Conservation (phyloP, 2,329 filamentous ascomycete genomes). For the Clarireedia hainanense region DNA sequence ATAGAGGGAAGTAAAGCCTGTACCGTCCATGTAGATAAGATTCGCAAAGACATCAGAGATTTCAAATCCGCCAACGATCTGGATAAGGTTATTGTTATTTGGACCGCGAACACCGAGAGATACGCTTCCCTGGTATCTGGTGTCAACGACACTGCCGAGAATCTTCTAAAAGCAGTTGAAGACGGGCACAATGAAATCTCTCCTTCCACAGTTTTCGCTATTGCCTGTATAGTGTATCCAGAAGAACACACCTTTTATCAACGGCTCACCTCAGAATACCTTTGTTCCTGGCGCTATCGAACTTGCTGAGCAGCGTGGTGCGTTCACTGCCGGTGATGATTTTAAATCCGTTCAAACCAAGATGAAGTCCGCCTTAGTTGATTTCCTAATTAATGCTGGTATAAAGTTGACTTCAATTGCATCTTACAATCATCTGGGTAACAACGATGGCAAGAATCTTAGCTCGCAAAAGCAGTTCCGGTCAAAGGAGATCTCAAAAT, state of each 20-base stretch:
- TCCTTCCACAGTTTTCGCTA: constrained; percentile 91
- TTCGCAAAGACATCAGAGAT: constrained; percentile 86
- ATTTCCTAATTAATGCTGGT: constrained; percentile 96
- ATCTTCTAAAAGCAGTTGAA: constrained; percentile 82
- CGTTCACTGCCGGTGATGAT: constrained; percentile 95
- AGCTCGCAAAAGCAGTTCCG: constrained; percentile 98
- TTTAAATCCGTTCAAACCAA: constrained; percentile 99
- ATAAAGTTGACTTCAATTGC: constrained; percentile 99
- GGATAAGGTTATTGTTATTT: constrained; percentile 94
- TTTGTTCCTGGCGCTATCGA: constrained; percentile 90
- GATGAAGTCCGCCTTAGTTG: constrained; percentile 98
- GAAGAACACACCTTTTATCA: constrained; percentile 90
- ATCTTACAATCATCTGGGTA: constrained; percentile 98
- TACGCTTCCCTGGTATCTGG: constrained; percentile 82
- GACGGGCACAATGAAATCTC: constrained; percentile 83
- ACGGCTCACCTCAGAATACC: constrained; percentile 97
- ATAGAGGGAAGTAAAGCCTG: constrained; percentile 76
- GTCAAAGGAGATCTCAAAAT: constrained; percentile 99
- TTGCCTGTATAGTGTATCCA: constrained; percentile 92
- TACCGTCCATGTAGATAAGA: constrained; percentile 81
- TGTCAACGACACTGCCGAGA: constrained; percentile 94
- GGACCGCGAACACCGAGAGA: constrained; percentile 98
- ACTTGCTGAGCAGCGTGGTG: constrained; percentile 75
- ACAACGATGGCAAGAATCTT: constrained; percentile 98
- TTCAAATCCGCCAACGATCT: constrained; percentile 82